Evolutionary conservation across 1,284 basidiomycete species (phyloP).

Genomic region (Golubevia sp.): DNA sequence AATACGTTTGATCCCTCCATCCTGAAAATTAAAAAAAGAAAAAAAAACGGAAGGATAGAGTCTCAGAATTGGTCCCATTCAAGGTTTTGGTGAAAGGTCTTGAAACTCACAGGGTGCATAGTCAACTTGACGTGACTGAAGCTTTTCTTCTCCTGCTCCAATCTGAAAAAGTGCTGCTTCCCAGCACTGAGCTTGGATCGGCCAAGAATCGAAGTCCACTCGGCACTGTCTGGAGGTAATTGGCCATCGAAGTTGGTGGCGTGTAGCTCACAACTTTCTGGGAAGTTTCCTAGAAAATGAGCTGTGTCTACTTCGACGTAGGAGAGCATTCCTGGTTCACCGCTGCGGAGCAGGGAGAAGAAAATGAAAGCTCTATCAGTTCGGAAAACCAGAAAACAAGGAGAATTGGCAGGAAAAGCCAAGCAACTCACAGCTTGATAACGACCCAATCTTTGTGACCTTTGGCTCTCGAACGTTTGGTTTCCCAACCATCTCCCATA

Average conservation of each 20-base stretch:
- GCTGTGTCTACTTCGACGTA: slow-evolving; percentile 89
- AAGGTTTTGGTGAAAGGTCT: too few relatives aligned
- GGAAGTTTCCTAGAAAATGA: slow-evolving; percentile 93
- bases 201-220: slow-evolving; percentile 77
- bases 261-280: slow-evolving; percentile 7
- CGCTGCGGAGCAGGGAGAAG: slow-evolving; percentile 10
- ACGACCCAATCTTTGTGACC: slow-evolving; percentile 89
- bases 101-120: slow-evolving; percentile 85
- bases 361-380: not conserved
- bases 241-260: not conserved
- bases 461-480: slow-evolving; percentile 78
- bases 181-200: slow-evolving; percentile 84
- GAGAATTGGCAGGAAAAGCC: too few relatives aligned
- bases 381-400: slow-evolving; percentile 2
- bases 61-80: too few relatives aligned
- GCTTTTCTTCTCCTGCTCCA: slow-evolving; percentile 68
- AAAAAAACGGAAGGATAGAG: too few relatives aligned
- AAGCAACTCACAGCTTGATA: slow-evolving; percentile 75
- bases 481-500: slow-evolving; percentile 99
- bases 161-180: slow-evolving; percentile 83
- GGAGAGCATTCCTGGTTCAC: slow-evolving; percentile 69
- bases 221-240: slow-evolving; percentile 26
- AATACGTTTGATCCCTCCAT: slow-evolving; percentile 92
- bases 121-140: slow-evolving; percentile 86
- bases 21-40: slow-evolving; percentile 56